These are phyloP conservation scores for Prunella vulgaris DNA, from an alignment of 257 asterid genomes.

Conservation along the genomic window DNA sequence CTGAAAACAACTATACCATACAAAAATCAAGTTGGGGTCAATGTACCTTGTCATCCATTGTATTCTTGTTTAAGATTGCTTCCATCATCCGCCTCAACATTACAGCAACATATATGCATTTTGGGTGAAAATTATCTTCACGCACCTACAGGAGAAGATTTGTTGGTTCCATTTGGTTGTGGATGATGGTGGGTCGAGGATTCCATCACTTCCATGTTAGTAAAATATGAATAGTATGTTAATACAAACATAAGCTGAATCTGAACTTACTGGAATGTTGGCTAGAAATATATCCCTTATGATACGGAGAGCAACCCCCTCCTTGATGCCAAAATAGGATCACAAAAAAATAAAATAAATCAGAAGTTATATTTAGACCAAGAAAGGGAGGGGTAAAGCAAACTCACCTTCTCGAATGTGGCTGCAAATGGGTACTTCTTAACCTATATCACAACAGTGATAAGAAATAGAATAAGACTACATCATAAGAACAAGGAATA, in stretches of 20 bases:
- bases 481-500: not conserved
- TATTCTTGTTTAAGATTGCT: slow-evolving; percentile 85
- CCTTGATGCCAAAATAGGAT: slow-evolving; percentile 35
- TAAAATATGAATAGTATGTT: slow-evolving; percentile 5
- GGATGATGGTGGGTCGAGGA: not conserved
- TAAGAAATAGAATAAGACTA: slow-evolving; percentile 8
- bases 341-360: not conserved
- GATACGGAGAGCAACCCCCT: slow-evolving; percentile 58
- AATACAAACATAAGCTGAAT: slow-evolving; percentile 10
- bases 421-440: slow-evolving; percentile 27
- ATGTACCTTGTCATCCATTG: slow-evolving; percentile 93
- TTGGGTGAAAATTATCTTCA: slow-evolving; percentile 67
- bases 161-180: not conserved
- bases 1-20: not conserved
- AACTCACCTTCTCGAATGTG: slow-evolving; percentile 36
- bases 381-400: not conserved
- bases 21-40: not conserved
- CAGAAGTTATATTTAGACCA: slow-evolving; percentile 2
- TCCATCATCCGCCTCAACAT: slow-evolving; percentile 98
- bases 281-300: slow-evolving; percentile 71
- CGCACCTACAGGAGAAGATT: slow-evolving; percentile 41
- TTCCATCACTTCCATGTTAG: not conserved
- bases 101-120: slow-evolving; percentile 90
- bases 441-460: slow-evolving; percentile 43
- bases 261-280: slow-evolving; percentile 63